Conservation (phyloP, 108 stramenopile genomes). For the Cylindrotheca fusiformis region DNA sequence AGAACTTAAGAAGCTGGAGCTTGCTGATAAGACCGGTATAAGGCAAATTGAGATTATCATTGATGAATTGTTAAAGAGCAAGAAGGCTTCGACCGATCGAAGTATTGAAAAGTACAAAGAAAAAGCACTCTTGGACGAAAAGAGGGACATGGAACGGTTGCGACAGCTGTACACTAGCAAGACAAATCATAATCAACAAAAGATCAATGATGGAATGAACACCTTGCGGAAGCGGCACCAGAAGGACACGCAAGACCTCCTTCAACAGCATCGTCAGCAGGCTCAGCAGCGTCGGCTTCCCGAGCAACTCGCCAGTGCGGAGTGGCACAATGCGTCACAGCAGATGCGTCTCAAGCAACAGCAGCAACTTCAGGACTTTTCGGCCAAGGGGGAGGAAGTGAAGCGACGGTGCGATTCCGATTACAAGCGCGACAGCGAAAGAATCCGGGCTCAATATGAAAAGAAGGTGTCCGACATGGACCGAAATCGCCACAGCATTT, state of each 20-base stretch:
- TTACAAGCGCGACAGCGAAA: conserved; percentile 42
- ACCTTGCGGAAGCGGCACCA: conserved; percentile 41
- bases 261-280: conserved; percentile 49
- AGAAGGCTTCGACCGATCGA: conserved; percentile 30
- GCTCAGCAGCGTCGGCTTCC: conserved; percentile 34
- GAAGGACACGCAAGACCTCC: conserved; percentile 34
- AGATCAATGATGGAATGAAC: conserved; percentile 49
- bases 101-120: conserved; percentile 31
- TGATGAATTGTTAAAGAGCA: conserved; percentile 34
- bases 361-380: conserved; percentile 52
- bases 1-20: conserved; percentile 27
- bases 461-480: conserved; percentile 46
- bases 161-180: conserved; percentile 33
- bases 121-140: conserved; percentile 41
- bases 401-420: conserved; percentile 47
- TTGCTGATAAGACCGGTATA: conserved; percentile 37
- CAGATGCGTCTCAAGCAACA: conserved; percentile 53
- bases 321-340: conserved; percentile 44
- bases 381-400: conserved; percentile 45
- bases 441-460: conserved; percentile 46
- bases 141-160: conserved; percentile 31
- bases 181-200: conserved; percentile 25
- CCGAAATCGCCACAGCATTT: conserved; percentile 23
- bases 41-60: conserved; percentile 43
- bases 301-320: conserved; percentile 36